Conservation (phyloP, 108 stramenopile genomes). For the Skeletonema potamos region DNA sequence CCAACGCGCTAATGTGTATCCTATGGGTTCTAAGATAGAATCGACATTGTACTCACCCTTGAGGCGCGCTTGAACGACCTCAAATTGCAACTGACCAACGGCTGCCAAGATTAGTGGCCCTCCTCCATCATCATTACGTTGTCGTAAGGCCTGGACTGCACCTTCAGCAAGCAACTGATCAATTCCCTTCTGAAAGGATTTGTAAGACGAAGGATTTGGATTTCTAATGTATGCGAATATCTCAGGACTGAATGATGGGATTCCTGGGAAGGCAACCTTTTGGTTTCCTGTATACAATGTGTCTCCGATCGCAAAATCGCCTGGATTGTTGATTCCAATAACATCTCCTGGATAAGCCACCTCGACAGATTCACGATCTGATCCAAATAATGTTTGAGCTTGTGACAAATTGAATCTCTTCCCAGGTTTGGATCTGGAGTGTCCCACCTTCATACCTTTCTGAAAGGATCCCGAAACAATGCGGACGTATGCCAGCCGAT, state of each 20-base stretch:
- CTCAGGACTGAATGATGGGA: constrained; percentile 94
- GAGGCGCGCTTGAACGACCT: constrained; percentile 91
- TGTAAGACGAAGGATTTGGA: constrained; percentile 91
- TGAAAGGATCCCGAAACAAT: constrained; percentile 88
- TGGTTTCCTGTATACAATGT: constrained; percentile 78
- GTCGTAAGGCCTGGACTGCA: constrained; percentile 91
- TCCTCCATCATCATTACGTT: constrained; percentile 92
- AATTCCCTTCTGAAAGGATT: constrained; percentile 91
- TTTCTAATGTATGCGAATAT: constrained; percentile 90
- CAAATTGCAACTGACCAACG: constrained; percentile 95
- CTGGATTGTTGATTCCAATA: constrained; percentile 97
- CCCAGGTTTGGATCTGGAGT: constrained; percentile 78
- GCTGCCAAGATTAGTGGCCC: constrained; percentile 92
- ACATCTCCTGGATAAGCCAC: constrained; percentile 95
- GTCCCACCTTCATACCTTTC: constrained; percentile 94
- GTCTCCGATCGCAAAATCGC: constrained; percentile 88
- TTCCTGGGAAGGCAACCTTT: constrained; percentile 87
- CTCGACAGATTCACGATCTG: constrained; percentile 85
- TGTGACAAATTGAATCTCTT: constrained; percentile 91
- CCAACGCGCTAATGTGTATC: constrained; percentile 93
- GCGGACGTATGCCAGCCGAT: constrained; percentile 92
- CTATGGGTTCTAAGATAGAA: constrained; percentile 81
- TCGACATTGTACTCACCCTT: constrained; percentile 91
- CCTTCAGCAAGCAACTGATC: constrained; percentile 93
- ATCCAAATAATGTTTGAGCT: constrained; percentile 93